Evolutionary conservation across 2,329 filamentous ascomycete genomes (phyloP), one percentile per base, ranked within the genome.

Genomic region (Fusarium oligoseptatum): DNA sequence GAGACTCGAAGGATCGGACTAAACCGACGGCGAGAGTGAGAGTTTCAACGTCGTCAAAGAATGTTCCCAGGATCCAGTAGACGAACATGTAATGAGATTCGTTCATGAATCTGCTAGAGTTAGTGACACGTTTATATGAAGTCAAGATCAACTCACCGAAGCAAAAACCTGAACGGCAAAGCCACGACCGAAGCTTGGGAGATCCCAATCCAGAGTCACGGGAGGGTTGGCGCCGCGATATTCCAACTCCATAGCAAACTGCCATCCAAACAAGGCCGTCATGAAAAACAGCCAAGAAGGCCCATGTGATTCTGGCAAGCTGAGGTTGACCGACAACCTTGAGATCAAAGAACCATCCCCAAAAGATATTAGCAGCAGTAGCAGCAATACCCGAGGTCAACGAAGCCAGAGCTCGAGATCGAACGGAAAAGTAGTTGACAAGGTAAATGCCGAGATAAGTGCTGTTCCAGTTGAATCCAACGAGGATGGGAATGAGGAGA

Each of bases 361-460:
- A 87, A 60, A 87, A 83, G 14, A 87, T 80, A 67, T 88, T 87
- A 34, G 85, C 85, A 17, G 79, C 77, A 0, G 85, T 83, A 0
- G 86, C 86, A 1, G 82, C 85, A 27, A 88, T 78, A 7, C 86
- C 86, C 0, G 86, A 86, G 0, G 82, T 82, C 48, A 88, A 72
- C 0, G 86, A 83, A 1, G 84, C 84, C 3, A 89, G 80, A 1
- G 86, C 84, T 4, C 87, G 80, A 0, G 87, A 80, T 3, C 87
- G 83, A 3, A 88, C 87, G 4, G 85, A 87, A 72, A 88, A 88
- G 79, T 88, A 88, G 29, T 83, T 85, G 11, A 87, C 85, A 17
- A 88, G 81, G 73, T 89, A 89, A 20, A 88, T 88, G 8, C 87
- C 86, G 24, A 87, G 80, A 29, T 89, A 89, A 0, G 86, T 87